Base-by-base conservation (phyloP, 208 protist species). In the Crithidia acanthocephali region DNA sequence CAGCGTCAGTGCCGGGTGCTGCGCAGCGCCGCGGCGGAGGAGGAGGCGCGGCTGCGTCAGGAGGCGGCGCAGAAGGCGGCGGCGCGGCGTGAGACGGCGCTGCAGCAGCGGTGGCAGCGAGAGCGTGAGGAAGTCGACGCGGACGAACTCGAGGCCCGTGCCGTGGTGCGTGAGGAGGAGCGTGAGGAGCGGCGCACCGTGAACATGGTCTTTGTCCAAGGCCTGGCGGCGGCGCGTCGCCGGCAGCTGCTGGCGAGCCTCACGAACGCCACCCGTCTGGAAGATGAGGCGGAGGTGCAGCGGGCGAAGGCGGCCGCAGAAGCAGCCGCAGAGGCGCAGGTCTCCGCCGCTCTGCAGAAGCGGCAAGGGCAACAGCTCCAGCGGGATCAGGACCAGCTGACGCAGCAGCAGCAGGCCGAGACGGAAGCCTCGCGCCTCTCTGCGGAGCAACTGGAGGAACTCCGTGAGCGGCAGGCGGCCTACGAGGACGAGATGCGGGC, bases 141-240 rank as follows among this genome's bases (percentile, higher is more conserved):
- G 28, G 83, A 91, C 18, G 83, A 89, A 62, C 78, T 74, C 2
- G 75, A 87, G 40, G 78, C 62, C n/a, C 80, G 83, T 27, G 63
- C 70, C 28, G 56, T 66, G 5, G 51, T 89, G 40, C 57, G 66
- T 10, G 86, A 88, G 48, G 67, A 57, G 25, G 80, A 89, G 69
- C 74, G 86, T 8, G 72, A 86, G 15, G 73, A 72, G 44, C 77
- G 83, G 9, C 68, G 80, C 3, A 76, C 72, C 2, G 62, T 56
- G 5, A 59, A 28, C 48, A 53, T 76, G 13, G 22, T 76, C 25
- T 70, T 70, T 51, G 44, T 76, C 7, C 72, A 76, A 22, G 27
- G 33, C 13, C 18, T 68, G 33, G 63, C 59, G 9, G 58, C 60
- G 8, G 37, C 44, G 42, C 74, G 60, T 28, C 67, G 67, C 4